These are phyloP conservation scores for Hyaloscypha variabilis DNA, from an alignment of 495 filamentous ascomycete species.

Conservation along the genomic window DNA sequence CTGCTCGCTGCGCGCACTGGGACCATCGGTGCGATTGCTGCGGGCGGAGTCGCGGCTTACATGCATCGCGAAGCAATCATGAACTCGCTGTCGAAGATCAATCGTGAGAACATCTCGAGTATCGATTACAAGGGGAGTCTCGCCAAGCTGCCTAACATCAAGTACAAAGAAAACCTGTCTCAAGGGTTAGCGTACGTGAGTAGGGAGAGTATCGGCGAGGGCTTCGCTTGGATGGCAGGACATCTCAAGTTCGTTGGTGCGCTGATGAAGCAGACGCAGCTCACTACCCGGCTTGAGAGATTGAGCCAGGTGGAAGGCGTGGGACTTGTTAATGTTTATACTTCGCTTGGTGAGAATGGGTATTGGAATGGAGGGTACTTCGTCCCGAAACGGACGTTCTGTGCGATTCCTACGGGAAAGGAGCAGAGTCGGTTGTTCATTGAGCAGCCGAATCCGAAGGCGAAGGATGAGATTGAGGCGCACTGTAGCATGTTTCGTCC, in stretches of 20 bases:
- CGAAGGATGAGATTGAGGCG: conserved; percentile 74
- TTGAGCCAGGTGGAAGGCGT: conserved; percentile 23
- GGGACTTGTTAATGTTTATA: conserved; percentile 38
- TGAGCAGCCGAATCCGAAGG: conserved; percentile 23
- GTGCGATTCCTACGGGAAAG: conserved; percentile 41
- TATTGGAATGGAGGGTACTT: conserved; percentile 57
- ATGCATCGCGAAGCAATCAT: conserved; percentile 74
- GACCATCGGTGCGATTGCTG: conserved; percentile 75
- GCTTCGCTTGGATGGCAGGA: conserved; percentile 69
- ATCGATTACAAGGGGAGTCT: conserved; percentile 14
- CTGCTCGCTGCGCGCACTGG: conserved; percentile 82
- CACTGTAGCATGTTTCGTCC: conserved; percentile 84
- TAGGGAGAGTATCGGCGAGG: conserved; percentile 40
- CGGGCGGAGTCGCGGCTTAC: conserved; percentile 85
- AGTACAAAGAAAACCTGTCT: conserved; percentile 9
- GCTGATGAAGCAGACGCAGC: conserved; percentile 73
- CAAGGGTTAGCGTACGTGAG: conserved; percentile 24
- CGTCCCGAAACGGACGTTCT: conserved; percentile 54
- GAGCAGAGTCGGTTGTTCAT: conserved; percentile 27
- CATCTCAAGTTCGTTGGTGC: conserved; percentile 94
- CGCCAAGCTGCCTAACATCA: conserved; percentile 9
- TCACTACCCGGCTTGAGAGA: conserved; percentile 56
- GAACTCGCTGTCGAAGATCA: conserved; percentile 10
- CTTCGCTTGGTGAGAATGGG: conserved; percentile 51
- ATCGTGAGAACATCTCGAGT: conserved; percentile 4